These are phyloP conservation scores for Hanseniaspora sp. DNA, from an alignment of 1,139 yeast genomes.

Conservation along the genomic window DNA sequence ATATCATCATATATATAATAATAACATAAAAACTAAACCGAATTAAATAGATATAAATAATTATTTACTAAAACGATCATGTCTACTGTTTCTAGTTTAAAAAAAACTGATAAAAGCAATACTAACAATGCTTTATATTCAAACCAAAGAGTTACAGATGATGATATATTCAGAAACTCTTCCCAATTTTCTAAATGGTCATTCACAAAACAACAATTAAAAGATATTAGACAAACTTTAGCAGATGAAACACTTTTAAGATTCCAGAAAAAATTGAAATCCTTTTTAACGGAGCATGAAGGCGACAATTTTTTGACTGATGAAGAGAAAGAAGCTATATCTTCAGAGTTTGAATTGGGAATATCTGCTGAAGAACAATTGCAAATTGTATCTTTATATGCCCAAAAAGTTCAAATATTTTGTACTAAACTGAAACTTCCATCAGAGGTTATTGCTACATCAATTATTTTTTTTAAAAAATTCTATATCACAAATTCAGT, in stretches of 20 bases:
- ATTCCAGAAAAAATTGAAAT: slow-evolving; percentile 34
- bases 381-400: slow-evolving; percentile 54
- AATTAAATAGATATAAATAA: not conserved
- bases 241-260: slow-evolving; percentile 42
- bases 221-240: slow-evolving; percentile 36
- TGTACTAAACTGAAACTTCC: slow-evolving; percentile 49
- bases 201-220: slow-evolving; percentile 49
- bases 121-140: slow-evolving; percentile 18
- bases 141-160: slow-evolving; percentile 42
- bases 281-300: slow-evolving; percentile 26
- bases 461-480: slow-evolving; percentile 68
- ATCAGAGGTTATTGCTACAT: slow-evolving; percentile 66
- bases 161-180: slow-evolving; percentile 77
- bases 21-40: not conserved
- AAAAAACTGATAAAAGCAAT: not conserved
- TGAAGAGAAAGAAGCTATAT: slow-evolving; percentile 30
- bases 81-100: not conserved
- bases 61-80: not conserved
- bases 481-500: slow-evolving; percentile 72
- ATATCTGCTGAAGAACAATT: slow-evolving; percentile 60
- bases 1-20: no score
- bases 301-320: slow-evolving; percentile 27
- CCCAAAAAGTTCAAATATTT: slow-evolving; percentile 56
- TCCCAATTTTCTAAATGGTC: slow-evolving; percentile 84
- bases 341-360: slow-evolving; percentile 36